Evolutionary conservation across 768 basidiomycete species (phyloP), one percentile per base, ranked within the genome.

Genomic region (Termitomyces sp.): DNA sequence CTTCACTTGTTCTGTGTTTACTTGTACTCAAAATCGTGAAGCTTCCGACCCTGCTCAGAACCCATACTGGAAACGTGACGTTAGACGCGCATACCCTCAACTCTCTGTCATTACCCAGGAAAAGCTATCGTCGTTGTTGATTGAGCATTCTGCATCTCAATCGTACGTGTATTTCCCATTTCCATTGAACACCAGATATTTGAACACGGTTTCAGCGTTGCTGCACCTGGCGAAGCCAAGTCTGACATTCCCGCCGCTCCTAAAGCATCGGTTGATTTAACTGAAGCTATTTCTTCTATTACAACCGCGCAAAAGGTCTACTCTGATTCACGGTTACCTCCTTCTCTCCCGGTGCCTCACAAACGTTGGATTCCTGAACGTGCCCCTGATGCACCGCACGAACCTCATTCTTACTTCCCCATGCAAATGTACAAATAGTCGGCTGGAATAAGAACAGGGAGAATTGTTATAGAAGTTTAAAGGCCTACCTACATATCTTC

Each of bases 31-130:
- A 24, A 47, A n/a, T 27, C 8, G 45, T 18, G 20, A 43, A 54
- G 91, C 91, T 24, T 93, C 91, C 43, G 92, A 94, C 73, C 83
- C 83, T 39, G 92, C 92, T 33, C 82, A 92, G 76, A 93, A 93
- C 72, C 91, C 90, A 56, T 98, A 98, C 81, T 95, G 89, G 88
- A 96, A 96, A 74, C 91, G 95, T 60, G 95, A 97, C 74, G 91
- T 95, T 66, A 87, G 94, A 57, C 86, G 95, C 52, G 85, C 86
- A 36, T 97, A 95, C 72, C 93, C 95, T n/a, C 91, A 89, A 64
- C 86, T 94, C 30, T 95, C 93, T 3, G 86, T 93, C 20, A 80
- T 98, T 58, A 91, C 92, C 5, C 95, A 98, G 75, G 69, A 82
- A 5, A 87, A 95, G 65, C 76, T 97, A 26, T 88, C 95, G 0